Base-by-base conservation (phyloP, 192 early-diverging fungal species). In the Phlyctochytrium planicorne region DNA sequence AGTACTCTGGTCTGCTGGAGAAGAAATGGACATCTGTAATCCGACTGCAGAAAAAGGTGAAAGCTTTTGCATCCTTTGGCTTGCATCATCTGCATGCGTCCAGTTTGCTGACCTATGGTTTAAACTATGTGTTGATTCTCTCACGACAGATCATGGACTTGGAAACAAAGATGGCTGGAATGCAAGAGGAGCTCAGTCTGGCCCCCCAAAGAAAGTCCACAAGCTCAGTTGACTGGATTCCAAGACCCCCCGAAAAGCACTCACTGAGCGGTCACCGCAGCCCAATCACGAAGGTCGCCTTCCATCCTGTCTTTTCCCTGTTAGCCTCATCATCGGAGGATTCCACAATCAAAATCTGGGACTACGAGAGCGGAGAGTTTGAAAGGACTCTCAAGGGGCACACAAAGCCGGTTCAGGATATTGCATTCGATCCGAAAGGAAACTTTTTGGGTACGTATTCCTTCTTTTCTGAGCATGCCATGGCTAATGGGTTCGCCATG, bases 1-100 rank as follows among this genome's bases (percentile, higher is more conserved):
- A 88, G 66, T 91, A 87, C 56, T 79, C 92, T 29, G 91, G 90
- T 32, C 64, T 93, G 52, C 75, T 94, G 40, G 91, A 94, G 73
- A 92, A 92, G 73, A 98, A 98, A 69, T 98, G 96, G 96, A 92
- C 91, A 14, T 93, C 92, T n/a, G 89, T 97, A 4, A 91, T 97
- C 59, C 81, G 96, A 6, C 75, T 96, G 65, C 94, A 97, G 67
- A 93, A 93, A 70, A 96, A 95, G 80, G 83, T 84, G 52, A 24
- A 31, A 27, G 12, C 30, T 0, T 29, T 57, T 2, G 20, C 40
- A 14, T 47, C 20, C 40, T 47, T 47, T 47, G 10, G 20, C 6
- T 47, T 14, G 20, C 40, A 47, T 47, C 6, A n/a, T n/a, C n/a
- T n/a, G n/a, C n/a, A n/a, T n/a, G n/a, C n/a, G n/a, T n/a, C n/a